Conservation (phyloP, 2,329 filamentous ascomycete genomes). For the Nemania diffusa region DNA sequence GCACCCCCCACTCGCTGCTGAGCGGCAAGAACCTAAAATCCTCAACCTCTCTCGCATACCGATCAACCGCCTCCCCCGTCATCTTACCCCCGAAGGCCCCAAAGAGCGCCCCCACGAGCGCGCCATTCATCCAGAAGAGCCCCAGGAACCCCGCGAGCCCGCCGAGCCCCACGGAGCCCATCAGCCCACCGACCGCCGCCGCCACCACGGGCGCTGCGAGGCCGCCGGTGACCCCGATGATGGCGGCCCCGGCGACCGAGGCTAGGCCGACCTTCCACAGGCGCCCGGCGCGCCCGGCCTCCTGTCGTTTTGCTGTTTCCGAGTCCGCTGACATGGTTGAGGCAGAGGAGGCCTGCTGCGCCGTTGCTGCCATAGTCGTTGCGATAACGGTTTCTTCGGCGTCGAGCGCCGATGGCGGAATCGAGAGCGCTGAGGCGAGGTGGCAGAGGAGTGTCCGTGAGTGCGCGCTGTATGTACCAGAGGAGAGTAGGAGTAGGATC, state of each 20-base stretch:
- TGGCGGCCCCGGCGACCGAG: constrained; percentile 84
- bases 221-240: constrained; percentile 92
- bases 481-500: constrained; percentile 75
- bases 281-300: constrained; percentile 74
- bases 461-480: constrained; percentile 79
- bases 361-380: constrained; percentile 76
- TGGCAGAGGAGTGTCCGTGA: constrained; percentile 76
- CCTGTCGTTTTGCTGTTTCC: constrained; percentile 77
- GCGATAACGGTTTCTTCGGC: constrained; percentile 80
- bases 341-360: constrained; percentile 58
- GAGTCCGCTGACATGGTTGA: constrained; percentile 75
- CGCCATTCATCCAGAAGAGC: constrained; percentile 84
- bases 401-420: constrained; percentile 71
- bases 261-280: constrained; percentile 94
- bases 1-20: constrained; percentile 56
- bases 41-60: constrained; percentile 86
- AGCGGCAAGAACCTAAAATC: constrained; percentile 84
- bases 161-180: constrained; percentile 86
- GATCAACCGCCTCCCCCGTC: constrained; percentile 85
- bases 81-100: constrained; percentile 87
- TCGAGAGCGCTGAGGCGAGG: constrained; percentile 72
- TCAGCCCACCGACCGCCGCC: constrained; percentile 83
- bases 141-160: constrained; percentile 88
- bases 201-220: constrained; percentile 90
- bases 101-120: constrained; percentile 87